A percentile compares a stretch with the other conserved stretches of the same genome.
Conservation (phyloP, 257 asterid genomes). For the Nicotiana tomentosiformis region DNA sequence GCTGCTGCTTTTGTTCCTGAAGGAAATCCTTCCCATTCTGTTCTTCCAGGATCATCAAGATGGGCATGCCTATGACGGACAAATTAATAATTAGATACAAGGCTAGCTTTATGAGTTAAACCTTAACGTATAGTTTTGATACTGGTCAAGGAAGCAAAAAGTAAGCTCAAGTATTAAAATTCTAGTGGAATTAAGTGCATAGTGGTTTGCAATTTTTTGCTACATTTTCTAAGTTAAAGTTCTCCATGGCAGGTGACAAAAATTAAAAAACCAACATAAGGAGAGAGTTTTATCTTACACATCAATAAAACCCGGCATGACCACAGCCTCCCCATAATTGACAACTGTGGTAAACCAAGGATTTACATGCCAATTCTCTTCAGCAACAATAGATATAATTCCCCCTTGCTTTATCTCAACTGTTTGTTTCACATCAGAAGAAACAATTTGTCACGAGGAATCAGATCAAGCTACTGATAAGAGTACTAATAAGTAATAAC, state of each 20-base stretch:
- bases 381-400: conserved; percentile 59
- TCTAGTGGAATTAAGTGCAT: not conserved
- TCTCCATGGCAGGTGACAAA: not conserved
- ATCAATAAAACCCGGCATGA: conserved; percentile 92
- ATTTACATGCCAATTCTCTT: conserved; percentile 54
- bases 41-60: conserved; percentile 93
- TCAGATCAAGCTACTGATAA: not conserved
- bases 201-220: not conserved
- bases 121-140: conserved; percentile 1
- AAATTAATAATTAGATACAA: not conserved
- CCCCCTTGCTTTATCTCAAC: conserved; percentile 78
- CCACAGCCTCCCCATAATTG: conserved; percentile 74
- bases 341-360: conserved; percentile 38
- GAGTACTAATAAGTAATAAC: not conserved
- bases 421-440: conserved; percentile 29
- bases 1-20: conserved; percentile 98
- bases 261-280: not conserved
- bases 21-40: conserved; percentile 99
- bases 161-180: not conserved
- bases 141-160: not conserved
- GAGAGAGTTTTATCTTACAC: conserved; percentile 51
- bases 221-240: not conserved
- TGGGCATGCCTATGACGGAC: conserved; percentile 63
- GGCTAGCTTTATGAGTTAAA: not conserved
- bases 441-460: conserved; percentile 9